Conservation (phyloP, 768 basidiomycete species). For the Serpula lacrymans region DNA sequence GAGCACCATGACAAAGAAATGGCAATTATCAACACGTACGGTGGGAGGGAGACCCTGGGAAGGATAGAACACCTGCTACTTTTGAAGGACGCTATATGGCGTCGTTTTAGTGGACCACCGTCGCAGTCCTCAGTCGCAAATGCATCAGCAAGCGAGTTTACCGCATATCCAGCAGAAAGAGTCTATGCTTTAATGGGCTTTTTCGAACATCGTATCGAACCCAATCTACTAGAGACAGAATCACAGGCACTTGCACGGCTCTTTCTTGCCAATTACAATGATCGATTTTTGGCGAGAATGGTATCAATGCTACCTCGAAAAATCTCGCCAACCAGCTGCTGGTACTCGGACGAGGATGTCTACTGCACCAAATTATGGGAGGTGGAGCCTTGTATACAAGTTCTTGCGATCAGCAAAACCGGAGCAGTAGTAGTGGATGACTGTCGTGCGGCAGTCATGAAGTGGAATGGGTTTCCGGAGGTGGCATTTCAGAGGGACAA, state of each 20-base stretch:
- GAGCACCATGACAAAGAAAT: constrained; percentile 12
- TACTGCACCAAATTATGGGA: constrained; percentile 18
- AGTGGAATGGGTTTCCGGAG: constrained; percentile 20
- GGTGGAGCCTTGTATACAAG: constrained; percentile 13
- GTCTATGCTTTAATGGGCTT: constrained; percentile 25
- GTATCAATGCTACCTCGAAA: constrained; percentile 14
- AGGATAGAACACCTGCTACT: constrained; percentile 17
- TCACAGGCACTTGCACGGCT: constrained; percentile 18
- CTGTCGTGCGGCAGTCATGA: constrained; percentile 17
- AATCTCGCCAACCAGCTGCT: constrained; percentile 1
- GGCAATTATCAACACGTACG: constrained; percentile 15
- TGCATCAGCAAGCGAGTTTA: background rate
- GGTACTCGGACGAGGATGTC: constrained; percentile 19
- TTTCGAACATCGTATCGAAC: constrained; percentile 21
- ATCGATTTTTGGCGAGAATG: constrained; percentile 18
- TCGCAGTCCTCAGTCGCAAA: background rate
- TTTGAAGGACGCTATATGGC: constrained; percentile 22
- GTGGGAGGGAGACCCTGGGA: constrained; percentile 16
- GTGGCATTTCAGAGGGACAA: constrained; percentile 12
- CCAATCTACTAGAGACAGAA: constrained; percentile 12
- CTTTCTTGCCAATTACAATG: constrained; percentile 22
- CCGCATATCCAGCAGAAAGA: constrained; percentile 14
- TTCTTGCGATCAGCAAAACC: constrained; percentile 15
- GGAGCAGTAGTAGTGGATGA: constrained; percentile 19
- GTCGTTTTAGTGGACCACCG: background rate